Conservation (phyloP, 2,329 filamentous ascomycete species). For the Fusarium odoratissimum region DNA sequence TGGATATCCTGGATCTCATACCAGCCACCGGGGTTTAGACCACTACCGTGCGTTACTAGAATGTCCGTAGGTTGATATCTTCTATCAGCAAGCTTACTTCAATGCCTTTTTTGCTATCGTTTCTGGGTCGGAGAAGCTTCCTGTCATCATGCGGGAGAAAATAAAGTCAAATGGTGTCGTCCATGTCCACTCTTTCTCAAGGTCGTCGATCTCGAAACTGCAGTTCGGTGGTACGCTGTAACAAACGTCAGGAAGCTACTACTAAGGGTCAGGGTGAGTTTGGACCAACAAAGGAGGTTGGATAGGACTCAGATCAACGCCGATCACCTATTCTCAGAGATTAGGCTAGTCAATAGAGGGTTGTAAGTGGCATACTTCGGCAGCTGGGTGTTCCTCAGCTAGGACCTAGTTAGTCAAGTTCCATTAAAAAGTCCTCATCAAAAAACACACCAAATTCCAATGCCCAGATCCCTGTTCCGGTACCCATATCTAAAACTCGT, state of each 20-base stretch:
- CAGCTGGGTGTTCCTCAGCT: constrained; percentile 24
- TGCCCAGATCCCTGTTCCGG: constrained; percentile 28
- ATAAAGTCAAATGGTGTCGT: constrained; percentile 19
- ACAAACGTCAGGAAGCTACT: accelerated
- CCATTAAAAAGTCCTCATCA: accelerated
- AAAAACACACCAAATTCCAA: constrained; percentile 1
- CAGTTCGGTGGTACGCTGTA: constrained; percentile 26
- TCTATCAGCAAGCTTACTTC: background rate
- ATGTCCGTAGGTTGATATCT: accelerated
- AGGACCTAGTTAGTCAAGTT: background rate
- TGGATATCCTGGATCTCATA: constrained; percentile 33
- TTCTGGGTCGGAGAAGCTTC: constrained; percentile 6
- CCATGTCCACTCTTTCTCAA: constrained; percentile 32
- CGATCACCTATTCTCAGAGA: constrained; percentile 6
- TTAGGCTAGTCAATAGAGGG: accelerated
- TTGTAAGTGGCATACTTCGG: background rate
- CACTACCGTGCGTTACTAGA: background rate
- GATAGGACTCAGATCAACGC: constrained; percentile 25
- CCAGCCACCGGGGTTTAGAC: constrained; percentile 14
- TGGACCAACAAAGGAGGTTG: constrained; percentile 23
- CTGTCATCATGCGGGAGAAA: constrained; percentile 32
- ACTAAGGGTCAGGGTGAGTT: accelerated
- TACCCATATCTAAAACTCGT: constrained; percentile 23
- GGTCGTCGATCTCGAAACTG: constrained; percentile 24
- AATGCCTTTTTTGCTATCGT: constrained; percentile 5